Percentiles rank a stretch among this genome's conserved stretches.
Evolutionary conservation across 768 basidiomycete genomes (phyloP).

Genomic region (Panellus pusillus): DNA sequence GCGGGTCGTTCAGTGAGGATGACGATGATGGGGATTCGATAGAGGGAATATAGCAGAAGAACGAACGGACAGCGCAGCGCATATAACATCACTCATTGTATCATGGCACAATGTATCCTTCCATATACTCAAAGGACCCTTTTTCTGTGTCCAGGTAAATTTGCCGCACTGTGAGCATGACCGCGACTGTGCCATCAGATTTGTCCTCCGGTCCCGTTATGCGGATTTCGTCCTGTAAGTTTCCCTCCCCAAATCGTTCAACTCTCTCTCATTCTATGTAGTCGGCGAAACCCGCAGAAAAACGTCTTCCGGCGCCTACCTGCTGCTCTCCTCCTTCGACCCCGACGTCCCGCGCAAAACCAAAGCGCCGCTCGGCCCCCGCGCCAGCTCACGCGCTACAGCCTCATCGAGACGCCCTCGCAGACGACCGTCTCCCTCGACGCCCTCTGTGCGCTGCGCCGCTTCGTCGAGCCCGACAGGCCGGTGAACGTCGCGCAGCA

Average conservation of each 20-base stretch:
- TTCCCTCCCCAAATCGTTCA: too few species aligned
- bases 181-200: too few species aligned
- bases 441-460: slow-evolving; percentile 4
- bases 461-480: neutral
- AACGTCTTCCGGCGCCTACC: too few species aligned
- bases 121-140: too few species aligned
- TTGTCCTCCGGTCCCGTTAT: too few species aligned
- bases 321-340: neutral
- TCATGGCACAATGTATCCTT: slow-evolving; percentile 12
- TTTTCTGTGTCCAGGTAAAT: too few species aligned
- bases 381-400: slow-evolving; percentile 4
- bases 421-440: neutral
- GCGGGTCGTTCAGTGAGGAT: slow-evolving; percentile 45
- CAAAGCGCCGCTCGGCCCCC: slow-evolving; percentile 5
- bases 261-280: too few species aligned
- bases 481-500: neutral
- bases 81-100: slow-evolving; percentile 8
- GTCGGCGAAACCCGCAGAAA: too few species aligned
- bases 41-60: neutral
- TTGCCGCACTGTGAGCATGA: too few species aligned
- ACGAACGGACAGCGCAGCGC: slow-evolving; percentile 5
- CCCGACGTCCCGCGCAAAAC: neutral
- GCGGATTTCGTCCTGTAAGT: too few species aligned
- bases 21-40: slow-evolving; percentile 22
- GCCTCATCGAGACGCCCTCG: neutral